Percentiles rank a stretch among this genome's conserved stretches.
Evolutionary conservation across 1,139 yeast species (phyloP).

Genomic region (Lodderomyces margitis): DNA sequence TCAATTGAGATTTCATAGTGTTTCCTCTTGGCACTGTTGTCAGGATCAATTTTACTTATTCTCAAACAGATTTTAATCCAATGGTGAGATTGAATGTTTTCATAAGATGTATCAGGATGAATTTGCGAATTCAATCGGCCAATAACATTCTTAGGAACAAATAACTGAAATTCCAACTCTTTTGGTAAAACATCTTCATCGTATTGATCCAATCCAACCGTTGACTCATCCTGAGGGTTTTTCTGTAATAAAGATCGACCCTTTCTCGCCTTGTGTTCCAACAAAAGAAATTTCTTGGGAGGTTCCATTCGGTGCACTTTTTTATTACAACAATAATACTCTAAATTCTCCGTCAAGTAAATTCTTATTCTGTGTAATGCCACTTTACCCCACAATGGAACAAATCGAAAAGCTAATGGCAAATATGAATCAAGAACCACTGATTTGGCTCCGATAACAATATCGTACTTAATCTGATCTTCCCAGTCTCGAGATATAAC

Average conservation of each 20-base stretch:
- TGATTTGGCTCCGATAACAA: constrained; percentile 84
- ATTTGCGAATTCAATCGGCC: constrained; percentile 44
- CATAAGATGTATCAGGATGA: constrained; percentile 81
- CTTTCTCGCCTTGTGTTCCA: constrained; percentile 73
- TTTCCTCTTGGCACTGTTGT: constrained; percentile 60
- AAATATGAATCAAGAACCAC: constrained; percentile 78
- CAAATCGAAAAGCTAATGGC: constrained; percentile 80
- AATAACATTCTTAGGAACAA: constrained; percentile 64
- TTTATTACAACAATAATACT: constrained; percentile 80
- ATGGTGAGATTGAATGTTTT: constrained; percentile 80
- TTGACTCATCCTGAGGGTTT: constrained; percentile 11
- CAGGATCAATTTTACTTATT: constrained; percentile 62
- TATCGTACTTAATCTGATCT: constrained; percentile 83
- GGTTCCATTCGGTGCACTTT: constrained; percentile 94
- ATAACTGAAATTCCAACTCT: constrained; percentile 82
- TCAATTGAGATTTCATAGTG: constrained; percentile 92
- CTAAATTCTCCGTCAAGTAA: constrained; percentile 83
- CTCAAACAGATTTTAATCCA: constrained; percentile 90
- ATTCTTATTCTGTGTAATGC: constrained; percentile 82
- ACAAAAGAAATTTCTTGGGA: constrained; percentile 67
- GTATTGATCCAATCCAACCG: constrained; percentile 26
- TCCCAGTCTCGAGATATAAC: constrained; percentile 93
- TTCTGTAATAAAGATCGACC: constrained; percentile 39
- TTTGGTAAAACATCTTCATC: constrained; percentile 44
- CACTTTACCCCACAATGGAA: constrained; percentile 81